Evolutionary conservation across 345 rosid species (phyloP).

Genomic region (Camelina laxa): DNA sequence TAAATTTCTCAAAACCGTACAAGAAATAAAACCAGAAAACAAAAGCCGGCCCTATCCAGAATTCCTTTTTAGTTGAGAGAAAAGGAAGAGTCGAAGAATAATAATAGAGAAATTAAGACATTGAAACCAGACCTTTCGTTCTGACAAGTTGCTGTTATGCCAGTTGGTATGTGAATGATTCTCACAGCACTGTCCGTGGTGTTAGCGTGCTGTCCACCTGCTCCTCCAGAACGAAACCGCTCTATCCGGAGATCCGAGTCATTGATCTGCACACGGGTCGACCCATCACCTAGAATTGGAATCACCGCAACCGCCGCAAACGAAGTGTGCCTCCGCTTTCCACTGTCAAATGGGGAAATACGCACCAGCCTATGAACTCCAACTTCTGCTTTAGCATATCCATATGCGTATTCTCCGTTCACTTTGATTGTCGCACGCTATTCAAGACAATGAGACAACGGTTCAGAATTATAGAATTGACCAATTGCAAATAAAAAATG

Average conservation of each 20-base stretch:
- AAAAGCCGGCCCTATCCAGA: background rate
- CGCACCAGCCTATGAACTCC: constrained; percentile 98
- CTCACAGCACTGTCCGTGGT: constrained; percentile 97
- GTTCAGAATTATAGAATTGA: background rate
- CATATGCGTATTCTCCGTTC: constrained; percentile 92
- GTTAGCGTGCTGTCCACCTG: constrained; percentile 93
- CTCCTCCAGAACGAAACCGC: constrained; percentile 88
- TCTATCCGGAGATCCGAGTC: constrained; percentile 91
- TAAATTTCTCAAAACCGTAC: background rate
- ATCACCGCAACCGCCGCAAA: constrained; percentile 99
- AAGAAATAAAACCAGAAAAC: background rate
- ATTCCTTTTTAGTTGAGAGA: background rate
- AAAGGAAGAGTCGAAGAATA: background rate
- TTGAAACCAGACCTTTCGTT: constrained; percentile 72
- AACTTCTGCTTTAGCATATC: constrained; percentile 95
- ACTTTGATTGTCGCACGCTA: constrained; percentile 97
- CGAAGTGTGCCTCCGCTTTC: constrained; percentile 90
- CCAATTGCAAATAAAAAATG: background rate
- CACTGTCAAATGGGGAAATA: constrained; percentile 91
- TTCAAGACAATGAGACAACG: constrained; percentile 24
- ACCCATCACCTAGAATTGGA: constrained; percentile 82
- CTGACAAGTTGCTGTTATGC: constrained; percentile 85
- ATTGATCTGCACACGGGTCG: constrained; percentile 76
- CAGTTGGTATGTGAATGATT: constrained; percentile 91
- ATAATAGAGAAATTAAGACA: constrained; percentile 2